Conservation (phyloP, 148 eudicot species). For the Rhododendron simsii region DNA sequence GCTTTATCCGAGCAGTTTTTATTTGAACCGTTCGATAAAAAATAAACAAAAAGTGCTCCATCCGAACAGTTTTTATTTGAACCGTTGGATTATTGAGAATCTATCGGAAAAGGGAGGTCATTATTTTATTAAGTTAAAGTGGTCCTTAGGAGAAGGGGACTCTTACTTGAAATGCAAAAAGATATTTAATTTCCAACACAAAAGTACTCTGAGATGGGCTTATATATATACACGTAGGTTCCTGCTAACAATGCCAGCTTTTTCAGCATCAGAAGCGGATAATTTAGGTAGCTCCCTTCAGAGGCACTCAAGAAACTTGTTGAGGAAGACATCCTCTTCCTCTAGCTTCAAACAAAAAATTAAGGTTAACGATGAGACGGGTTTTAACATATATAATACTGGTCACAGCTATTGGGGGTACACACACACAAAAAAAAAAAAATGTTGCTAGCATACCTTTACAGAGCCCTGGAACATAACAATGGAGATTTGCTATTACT, state of each 20-base stretch:
- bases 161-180: not conserved
- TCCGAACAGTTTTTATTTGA: too few relatives aligned
- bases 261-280: constrained; percentile 38
- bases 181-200: not conserved
- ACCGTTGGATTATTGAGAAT: too few relatives aligned
- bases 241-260: constrained; percentile 49
- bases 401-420: not conserved
- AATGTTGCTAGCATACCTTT: constrained; percentile 42
- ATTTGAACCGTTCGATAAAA: too few relatives aligned
- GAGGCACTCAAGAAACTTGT: constrained; percentile 66
- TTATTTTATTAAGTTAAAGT: too few relatives aligned
- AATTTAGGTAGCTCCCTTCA: constrained; percentile 37
- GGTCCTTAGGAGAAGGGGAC: too few relatives aligned
- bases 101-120: too few relatives aligned
- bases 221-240: constrained; percentile 53
- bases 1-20: too few relatives aligned
- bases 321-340: constrained; percentile 79
- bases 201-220: constrained; percentile 7
- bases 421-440: constrained; percentile 1
- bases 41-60: too few relatives aligned
- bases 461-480: constrained; percentile 88
- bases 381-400: not conserved
- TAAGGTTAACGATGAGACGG: constrained; percentile 7
- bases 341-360: constrained; percentile 36
- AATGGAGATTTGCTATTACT: constrained; percentile 95